Evolutionary conservation across 208 protist genomes (phyloP), one percentile per base, ranked within the genome.

Genomic region (Endotrypanum monterogeii): DNA sequence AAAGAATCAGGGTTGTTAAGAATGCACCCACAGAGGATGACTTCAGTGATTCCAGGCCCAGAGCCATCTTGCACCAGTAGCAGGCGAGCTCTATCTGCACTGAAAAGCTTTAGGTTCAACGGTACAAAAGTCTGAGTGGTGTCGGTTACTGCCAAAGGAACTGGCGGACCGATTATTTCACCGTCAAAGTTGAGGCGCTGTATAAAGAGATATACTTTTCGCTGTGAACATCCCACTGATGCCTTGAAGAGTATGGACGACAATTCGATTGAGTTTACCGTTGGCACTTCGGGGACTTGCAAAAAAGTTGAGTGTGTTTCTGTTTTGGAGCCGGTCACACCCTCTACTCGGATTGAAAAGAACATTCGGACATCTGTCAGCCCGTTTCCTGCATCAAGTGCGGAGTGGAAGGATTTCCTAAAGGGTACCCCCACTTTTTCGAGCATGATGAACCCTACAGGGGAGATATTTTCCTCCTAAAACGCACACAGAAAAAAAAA

Each of bases 151-250:
- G 16, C 69, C 14, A 80, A 44, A 4, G 76, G 76, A 1, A 75
- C 54, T 11, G 76, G 76, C 3, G 63, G 67, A 3, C 76, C 69
- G 1, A 23, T 28, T 1, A 37, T 44, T 39, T 25, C 51, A 5
- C 54, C 76, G n/a, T 71, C 52, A 11, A 11, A 74, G 51, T 75
- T 54, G 14, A 75, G 62, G 46, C 63, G 76, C 16, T 80, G 76
- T 30, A 71, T 30, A 20, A 80, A 32, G 11, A 80, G 12, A 41
- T 71, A 71, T 3, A 80, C 69, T n/a, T 46, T 63, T 7, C 76
- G 68, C 1, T 28, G 30, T 16, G 8, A 30, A 20, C 69, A 52
- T 23, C 69, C 68, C 18, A 1, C 20, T 4, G 37, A 1, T 0
- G 62, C 30, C n/a, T 52, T 74, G 9, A 80, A 60, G 55, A 66